These are phyloP conservation scores for Tuber melanosporum DNA, from an alignment of 495 filamentous ascomycete species.

Conservation along the genomic window DNA sequence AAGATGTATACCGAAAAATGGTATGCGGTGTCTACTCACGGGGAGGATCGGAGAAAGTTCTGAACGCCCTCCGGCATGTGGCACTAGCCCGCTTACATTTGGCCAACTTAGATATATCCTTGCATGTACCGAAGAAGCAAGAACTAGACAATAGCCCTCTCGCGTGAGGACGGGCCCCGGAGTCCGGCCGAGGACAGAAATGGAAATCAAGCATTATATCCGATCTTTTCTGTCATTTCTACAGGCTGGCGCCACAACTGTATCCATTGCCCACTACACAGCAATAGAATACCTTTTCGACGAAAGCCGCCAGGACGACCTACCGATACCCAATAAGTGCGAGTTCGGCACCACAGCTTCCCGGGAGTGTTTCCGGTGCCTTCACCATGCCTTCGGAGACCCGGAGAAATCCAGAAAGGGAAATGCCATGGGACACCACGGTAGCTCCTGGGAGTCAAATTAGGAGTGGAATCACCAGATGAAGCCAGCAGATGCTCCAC, in stretches of 20 bases:
- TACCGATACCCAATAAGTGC: neutral
- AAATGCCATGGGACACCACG: rapidly evolving
- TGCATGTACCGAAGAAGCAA: neutral
- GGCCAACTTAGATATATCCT: neutral
- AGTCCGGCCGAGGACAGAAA: neutral
- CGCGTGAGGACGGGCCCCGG: no score
- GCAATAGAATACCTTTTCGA: neutral
- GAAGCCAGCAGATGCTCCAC: neutral
- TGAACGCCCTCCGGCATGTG: no score
- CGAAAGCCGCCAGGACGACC: neutral
- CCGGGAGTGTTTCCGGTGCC: neutral
- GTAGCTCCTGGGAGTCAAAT: neutral
- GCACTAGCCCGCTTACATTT: neutral
- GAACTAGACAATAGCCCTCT: neutral
- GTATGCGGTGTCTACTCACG: neutral
- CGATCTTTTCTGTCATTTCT: neutral
- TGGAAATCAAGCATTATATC: neutral
- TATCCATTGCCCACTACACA: neutral
- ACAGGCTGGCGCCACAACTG: neutral
- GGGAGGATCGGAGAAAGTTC: neutral
- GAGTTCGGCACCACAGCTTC: neutral
- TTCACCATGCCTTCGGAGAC: neutral
- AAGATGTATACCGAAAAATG: neutral
- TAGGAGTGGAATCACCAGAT: rapidly evolving
- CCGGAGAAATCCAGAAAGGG: rapidly evolving